These are phyloP conservation scores for Gautieria morchelliformis DNA, from an alignment of 768 basidiomycete species.

Conservation along the genomic window DNA sequence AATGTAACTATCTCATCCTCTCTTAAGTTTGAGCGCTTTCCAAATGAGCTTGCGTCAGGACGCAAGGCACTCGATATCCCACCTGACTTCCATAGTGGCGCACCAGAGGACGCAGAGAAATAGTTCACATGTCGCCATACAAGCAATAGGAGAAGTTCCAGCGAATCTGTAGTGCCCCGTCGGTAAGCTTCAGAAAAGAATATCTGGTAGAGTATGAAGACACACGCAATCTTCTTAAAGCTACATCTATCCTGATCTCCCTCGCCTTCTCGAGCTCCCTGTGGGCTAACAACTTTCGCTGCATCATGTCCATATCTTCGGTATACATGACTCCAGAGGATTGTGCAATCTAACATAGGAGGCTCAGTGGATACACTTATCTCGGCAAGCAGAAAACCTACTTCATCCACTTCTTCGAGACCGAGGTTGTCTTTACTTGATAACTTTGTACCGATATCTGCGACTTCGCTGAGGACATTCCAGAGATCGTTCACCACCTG, in stretches of 20 bases:
- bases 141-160: slow-evolving; percentile 73
- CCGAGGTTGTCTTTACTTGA: slow-evolving; percentile 60
- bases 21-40: slow-evolving; percentile 28
- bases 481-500: slow-evolving; percentile 53
- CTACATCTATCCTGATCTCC: slow-evolving; percentile 5
- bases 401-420: slow-evolving; percentile 64
- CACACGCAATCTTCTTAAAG: slow-evolving; percentile 1
- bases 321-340: slow-evolving; percentile 39
- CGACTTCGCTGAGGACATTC: slow-evolving; percentile 53
- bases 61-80: slow-evolving; percentile 23
- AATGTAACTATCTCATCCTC: slow-evolving; percentile 51
- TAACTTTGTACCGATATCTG: slow-evolving; percentile 60
- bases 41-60: slow-evolving; percentile 1
- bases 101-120: slow-evolving; percentile 30
- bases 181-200: background rate
- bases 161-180: slow-evolving; percentile 34
- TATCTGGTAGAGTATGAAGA: background rate
- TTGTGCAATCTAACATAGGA: slow-evolving; percentile 8
- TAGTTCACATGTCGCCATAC: slow-evolving; percentile 73
- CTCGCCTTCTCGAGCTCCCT: slow-evolving; percentile 43
- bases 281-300: slow-evolving; percentile 58
- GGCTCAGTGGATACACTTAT: background rate
- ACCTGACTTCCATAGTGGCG: slow-evolving; percentile 31
- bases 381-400: slow-evolving; percentile 20
- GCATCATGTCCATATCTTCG: slow-evolving; percentile 56